phyloP scores from a whole-genome alignment of 176 grass and related monocot species.

The Musa troglodytarum region DNA sequence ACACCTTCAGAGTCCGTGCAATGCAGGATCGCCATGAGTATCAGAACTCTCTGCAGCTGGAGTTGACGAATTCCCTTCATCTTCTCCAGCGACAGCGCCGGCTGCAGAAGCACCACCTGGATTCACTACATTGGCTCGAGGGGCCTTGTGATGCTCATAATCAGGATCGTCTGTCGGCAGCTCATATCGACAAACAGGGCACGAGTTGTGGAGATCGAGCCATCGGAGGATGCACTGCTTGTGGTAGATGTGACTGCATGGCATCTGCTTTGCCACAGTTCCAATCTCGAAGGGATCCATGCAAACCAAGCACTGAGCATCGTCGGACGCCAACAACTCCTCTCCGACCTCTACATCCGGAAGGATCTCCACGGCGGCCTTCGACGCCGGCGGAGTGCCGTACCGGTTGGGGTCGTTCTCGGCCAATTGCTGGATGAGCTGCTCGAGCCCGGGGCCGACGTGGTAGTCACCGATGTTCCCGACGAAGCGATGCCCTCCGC shows the following conservation, averaged over 20 bases:
- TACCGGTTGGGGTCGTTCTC: conserved; percentile 88
- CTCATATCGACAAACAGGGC: conserved; percentile 91
- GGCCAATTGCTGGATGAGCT: conserved; percentile 87
- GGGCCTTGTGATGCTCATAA: conserved; percentile 32
- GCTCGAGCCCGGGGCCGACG: conserved; percentile 80
- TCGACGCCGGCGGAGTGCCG: conserved; percentile 77
- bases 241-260: conserved; percentile 93
- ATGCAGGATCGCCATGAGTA: background rate
- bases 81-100: background rate
- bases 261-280: conserved; percentile 72
- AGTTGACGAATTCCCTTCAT: background rate
- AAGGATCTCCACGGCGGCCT: conserved; percentile 39
- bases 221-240: conserved; percentile 70
- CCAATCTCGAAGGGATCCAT: conserved; percentile 84
- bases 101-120: background rate
- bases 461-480: conserved; percentile 84
- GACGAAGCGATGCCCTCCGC: background rate
- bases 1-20: background rate
- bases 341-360: conserved; percentile 56
- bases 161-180: conserved; percentile 81
- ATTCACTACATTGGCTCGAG: background rate
- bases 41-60: background rate
- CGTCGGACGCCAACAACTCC: conserved; percentile 45
- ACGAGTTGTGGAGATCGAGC: conserved; percentile 95
- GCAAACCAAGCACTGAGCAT: conserved; percentile 77